A percentile compares a stretch with the other conserved stretches of the same genome.
phyloP scores from a whole-genome alignment of 2,329 filamentous ascomycete species.

The Lecanicillium sp. region DNA sequence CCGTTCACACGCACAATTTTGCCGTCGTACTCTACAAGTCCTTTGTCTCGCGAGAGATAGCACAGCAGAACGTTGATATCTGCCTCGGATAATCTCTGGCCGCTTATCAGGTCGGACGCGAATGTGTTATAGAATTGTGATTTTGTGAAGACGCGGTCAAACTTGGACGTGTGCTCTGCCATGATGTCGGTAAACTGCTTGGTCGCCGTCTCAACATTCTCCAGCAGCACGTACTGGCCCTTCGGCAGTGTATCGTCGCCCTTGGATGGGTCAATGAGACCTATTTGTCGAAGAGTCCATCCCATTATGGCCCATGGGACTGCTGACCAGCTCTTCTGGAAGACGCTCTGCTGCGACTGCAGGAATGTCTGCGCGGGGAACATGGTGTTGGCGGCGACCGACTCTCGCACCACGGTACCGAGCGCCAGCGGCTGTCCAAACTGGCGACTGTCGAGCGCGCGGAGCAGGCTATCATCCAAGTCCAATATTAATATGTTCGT shows the following conservation, averaged over 20 bases:
- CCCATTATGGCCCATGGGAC: slow-evolving; percentile 64
- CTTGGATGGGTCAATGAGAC: slow-evolving; percentile 45
- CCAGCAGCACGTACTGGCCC: slow-evolving; percentile 60
- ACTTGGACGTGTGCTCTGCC: slow-evolving; percentile 39
- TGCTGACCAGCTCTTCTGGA: slow-evolving; percentile 61
- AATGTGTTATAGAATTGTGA: slow-evolving; percentile 58
- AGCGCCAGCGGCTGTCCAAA: slow-evolving; percentile 78
- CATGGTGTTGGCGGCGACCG: slow-evolving; percentile 61
- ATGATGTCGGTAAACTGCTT: slow-evolving; percentile 46
- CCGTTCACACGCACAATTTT: slow-evolving; percentile 69
- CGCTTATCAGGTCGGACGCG: slow-evolving; percentile 43
- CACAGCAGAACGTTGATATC: slow-evolving; percentile 66
- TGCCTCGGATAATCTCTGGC: slow-evolving; percentile 47
- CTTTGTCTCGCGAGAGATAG: slow-evolving; percentile 64
- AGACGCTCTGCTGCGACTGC: slow-evolving; percentile 60
- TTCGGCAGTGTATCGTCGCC: slow-evolving; percentile 51
- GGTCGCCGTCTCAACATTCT: slow-evolving; percentile 55
- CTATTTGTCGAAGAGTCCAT: slow-evolving; percentile 70
- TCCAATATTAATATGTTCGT: slow-evolving; percentile 47
- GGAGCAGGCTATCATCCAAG: slow-evolving; percentile 58
- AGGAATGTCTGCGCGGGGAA: slow-evolving; percentile 67
- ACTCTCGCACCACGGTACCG: slow-evolving; percentile 70
- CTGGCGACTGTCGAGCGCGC: slow-evolving; percentile 66
- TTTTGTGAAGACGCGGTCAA: slow-evolving; percentile 63
- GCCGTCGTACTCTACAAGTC: slow-evolving; percentile 52